Conservation (phyloP, 495 filamentous ascomycete species). For the Friedmanniomyces simplex region DNA sequence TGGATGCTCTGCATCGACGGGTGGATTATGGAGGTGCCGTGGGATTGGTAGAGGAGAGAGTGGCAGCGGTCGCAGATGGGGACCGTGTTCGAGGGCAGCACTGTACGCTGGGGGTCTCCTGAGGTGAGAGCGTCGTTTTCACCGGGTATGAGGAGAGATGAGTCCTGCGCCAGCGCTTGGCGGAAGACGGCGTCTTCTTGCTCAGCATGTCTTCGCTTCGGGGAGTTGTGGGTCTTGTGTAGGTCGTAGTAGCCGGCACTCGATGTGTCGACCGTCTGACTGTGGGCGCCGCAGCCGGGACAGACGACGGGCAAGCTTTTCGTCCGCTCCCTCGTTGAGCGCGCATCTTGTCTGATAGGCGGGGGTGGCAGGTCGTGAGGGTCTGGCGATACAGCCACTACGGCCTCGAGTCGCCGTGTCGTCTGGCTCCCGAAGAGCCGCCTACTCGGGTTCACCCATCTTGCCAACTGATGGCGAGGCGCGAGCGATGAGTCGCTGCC, state of each 20-base stretch:
- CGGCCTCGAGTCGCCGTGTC: background rate
- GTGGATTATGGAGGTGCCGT: constrained; percentile 58
- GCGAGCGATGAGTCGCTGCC: background rate
- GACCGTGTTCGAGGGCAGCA: background rate
- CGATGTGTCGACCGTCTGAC: constrained; percentile 57
- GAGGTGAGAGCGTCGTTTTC: background rate
- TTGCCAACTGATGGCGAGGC: background rate
- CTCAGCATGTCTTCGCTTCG: constrained; percentile 36
- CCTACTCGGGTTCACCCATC: constrained; percentile 1
- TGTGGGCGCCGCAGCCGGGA: constrained; percentile 79
- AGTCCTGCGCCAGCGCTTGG: constrained; percentile 20
- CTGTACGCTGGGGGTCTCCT: background rate
- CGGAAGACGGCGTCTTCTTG: constrained; percentile 30
- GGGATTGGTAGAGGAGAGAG: constrained; percentile 60
- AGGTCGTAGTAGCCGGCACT: constrained; percentile 68
- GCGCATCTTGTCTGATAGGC: background rate
- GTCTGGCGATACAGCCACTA: background rate
- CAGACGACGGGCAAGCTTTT: constrained; percentile 41
- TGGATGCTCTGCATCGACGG: constrained; percentile 67
- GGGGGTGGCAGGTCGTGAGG: background rate
- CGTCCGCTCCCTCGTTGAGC: background rate
- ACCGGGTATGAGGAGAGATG: constrained; percentile 3
- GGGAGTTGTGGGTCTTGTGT: background rate
- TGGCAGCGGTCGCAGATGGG: constrained; percentile 84
- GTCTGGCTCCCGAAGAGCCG: background rate